Percentiles rank a stretch among this genome's conserved stretches.
phyloP scores from a whole-genome alignment of 2,329 filamentous ascomycete species.

The Diplodia scrobiculata region DNA sequence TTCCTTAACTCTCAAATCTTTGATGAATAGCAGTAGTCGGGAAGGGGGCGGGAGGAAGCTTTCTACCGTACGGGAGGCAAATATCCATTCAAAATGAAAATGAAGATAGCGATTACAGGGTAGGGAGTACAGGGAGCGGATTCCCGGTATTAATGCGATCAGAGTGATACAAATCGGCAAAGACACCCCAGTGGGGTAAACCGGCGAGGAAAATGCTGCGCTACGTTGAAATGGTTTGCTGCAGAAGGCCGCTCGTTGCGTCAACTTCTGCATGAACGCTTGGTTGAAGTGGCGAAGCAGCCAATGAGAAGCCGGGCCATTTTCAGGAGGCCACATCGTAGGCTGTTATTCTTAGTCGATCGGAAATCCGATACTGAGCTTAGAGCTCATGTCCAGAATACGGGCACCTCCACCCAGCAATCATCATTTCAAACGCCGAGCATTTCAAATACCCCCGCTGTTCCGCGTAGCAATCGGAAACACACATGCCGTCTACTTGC shows the following conservation, averaged over 20 bases:
- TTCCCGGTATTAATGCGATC: background rate
- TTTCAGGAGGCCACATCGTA: background rate
- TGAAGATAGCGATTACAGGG: background rate
- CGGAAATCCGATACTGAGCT: background rate
- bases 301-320: background rate
- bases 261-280: slow-evolving; percentile 5
- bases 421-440: background rate
- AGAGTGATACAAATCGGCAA: background rate
- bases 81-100: background rate
- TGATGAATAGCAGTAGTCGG: background rate
- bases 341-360: slow-evolving; percentile 8
- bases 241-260: slow-evolving; percentile 5
- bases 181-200: background rate
- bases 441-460: background rate
- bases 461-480: background rate
- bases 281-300: background rate
- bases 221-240: slow-evolving; percentile 5
- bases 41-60: background rate
- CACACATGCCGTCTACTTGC: background rate
- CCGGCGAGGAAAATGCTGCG: background rate
- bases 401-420: background rate
- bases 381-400: background rate
- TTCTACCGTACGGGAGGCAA: background rate
- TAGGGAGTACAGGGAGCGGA: background rate
- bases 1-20: background rate